Percentiles rank a stretch among this genome's conserved stretches.
These are phyloP conservation scores for Neospora caninum DNA, from an alignment of 169 alveolate genomes.

Conservation along the genomic window DNA sequence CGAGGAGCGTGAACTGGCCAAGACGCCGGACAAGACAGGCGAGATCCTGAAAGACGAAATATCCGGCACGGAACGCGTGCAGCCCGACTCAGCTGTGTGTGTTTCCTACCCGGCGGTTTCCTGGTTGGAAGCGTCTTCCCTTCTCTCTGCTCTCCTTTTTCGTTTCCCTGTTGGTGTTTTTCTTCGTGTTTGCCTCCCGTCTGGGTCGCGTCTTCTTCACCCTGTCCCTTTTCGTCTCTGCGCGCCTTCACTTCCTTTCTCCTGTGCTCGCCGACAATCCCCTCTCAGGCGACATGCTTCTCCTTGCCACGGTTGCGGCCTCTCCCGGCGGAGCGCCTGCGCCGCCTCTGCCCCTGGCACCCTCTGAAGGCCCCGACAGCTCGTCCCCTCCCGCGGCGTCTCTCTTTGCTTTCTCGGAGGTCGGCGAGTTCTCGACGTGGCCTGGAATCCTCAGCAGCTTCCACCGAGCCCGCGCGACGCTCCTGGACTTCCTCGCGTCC, in stretches of 20 bases:
- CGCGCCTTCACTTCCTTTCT: too few relatives aligned
- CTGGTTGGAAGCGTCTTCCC: too few relatives aligned
- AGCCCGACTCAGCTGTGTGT: too few relatives aligned
- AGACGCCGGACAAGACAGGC: too few relatives aligned
- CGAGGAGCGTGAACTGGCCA: too few relatives aligned
- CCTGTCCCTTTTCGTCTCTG: too few relatives aligned
- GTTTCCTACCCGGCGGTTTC: too few relatives aligned
- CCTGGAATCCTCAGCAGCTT: neutral
- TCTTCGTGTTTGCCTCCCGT: neutral
- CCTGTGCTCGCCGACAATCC: too few relatives aligned
- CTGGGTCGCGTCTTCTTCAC: too few relatives aligned
- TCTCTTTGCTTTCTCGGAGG: neutral
- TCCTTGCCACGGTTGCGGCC: neutral
- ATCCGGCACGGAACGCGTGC: too few relatives aligned
- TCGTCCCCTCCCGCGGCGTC: neutral
- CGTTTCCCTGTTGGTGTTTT: neutral
- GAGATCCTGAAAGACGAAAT: too few relatives aligned
- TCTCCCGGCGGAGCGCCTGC: neutral
- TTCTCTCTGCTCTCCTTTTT: too few relatives aligned
- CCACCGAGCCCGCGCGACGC: neutral
- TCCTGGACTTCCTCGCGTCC: neutral
- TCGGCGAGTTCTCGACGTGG: conserved; percentile 5
- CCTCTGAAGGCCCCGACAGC: neutral
- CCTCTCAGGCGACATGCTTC: neutral
- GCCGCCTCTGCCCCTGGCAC: neutral